These are phyloP conservation scores for Aschersonia sp. DNA, from an alignment of 2,329 filamentous ascomycete genomes.

Conservation along the genomic window DNA sequence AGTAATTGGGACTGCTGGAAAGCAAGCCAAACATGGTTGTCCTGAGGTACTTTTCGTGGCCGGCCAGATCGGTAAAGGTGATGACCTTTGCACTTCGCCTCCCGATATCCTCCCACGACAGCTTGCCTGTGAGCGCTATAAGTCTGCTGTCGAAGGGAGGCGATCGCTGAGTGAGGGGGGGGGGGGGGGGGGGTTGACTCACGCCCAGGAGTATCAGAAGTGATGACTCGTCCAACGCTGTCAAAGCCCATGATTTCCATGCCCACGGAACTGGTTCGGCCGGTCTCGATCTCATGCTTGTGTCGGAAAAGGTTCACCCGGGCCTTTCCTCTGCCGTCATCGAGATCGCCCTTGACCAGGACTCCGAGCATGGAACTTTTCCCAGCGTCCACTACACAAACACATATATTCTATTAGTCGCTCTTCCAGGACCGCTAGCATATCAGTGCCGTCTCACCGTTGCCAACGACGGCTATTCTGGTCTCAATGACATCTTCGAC, in stretches of 20 bases:
- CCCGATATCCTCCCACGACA: slow-evolving; percentile 97
- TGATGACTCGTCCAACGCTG: slow-evolving; percentile 67
- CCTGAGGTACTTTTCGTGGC: slow-evolving; percentile 86
- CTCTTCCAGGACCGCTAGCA: too few species aligned
- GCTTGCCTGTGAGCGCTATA: slow-evolving; percentile 25
- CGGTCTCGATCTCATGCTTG: slow-evolving; percentile 95
- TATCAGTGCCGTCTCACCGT: slow-evolving; percentile 37
- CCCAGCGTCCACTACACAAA: slow-evolving; percentile 63
- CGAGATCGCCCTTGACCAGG: slow-evolving; percentile 84
- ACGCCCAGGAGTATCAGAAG: slow-evolving; percentile 68
- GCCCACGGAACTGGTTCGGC: slow-evolving; percentile 87
- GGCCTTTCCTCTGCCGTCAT: slow-evolving; percentile 87
- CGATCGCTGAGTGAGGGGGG: too few species aligned
- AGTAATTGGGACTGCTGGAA: slow-evolving; percentile 93
- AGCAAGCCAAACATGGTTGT: slow-evolving; percentile 94
- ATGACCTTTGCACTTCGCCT: slow-evolving; percentile 93
- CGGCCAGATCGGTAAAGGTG: slow-evolving; percentile 87
- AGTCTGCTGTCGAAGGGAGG: background rate
- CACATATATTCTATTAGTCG: too few species aligned
- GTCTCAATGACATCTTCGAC: slow-evolving; percentile 90
- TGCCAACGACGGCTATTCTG: slow-evolving; percentile 89
- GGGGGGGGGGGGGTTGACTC: slow-evolving; percentile 26
- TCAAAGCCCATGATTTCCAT: slow-evolving; percentile 99
- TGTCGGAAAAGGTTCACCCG: slow-evolving; percentile 93
- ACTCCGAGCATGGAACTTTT: slow-evolving; percentile 96